Percentiles rank a stretch among this genome's conserved stretches.
Conservation (phyloP, 2,329 filamentous ascomycete genomes). For the Nannizziopsis barbatae region DNA sequence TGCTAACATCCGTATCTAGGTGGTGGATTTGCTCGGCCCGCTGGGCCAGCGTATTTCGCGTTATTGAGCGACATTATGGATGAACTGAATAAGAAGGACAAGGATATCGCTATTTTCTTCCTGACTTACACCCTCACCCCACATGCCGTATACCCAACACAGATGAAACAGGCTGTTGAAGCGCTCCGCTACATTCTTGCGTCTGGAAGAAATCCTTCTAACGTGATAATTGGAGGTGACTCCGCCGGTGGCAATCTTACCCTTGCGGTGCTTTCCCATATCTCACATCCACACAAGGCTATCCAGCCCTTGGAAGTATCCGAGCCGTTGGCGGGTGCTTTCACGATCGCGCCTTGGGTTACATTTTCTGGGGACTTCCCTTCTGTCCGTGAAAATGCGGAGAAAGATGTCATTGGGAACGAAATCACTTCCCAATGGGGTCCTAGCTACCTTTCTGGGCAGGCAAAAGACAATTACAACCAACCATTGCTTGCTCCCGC, state of each 20-base stretch:
- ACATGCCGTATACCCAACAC: slow-evolving; percentile 34
- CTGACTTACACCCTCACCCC: slow-evolving; percentile 50
- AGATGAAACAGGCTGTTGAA: slow-evolving; percentile 33
- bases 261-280: slow-evolving; percentile 30
- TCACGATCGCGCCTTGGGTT: slow-evolving; percentile 50
- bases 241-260: slow-evolving; percentile 37
- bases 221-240: slow-evolving; percentile 35
- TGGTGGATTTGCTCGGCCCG: slow-evolving; percentile 46
- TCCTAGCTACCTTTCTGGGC: slow-evolving; percentile 37
- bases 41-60: slow-evolving; percentile 37
- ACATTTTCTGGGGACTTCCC: slow-evolving; percentile 39
- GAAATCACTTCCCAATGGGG: slow-evolving; percentile 38
- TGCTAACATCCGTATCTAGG: slow-evolving; percentile 25
- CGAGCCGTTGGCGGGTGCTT: slow-evolving; percentile 38
- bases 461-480: slow-evolving; percentile 41
- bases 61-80: slow-evolving; percentile 39
- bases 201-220: slow-evolving; percentile 25
- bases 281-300: slow-evolving; percentile 45
- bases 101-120: slow-evolving; percentile 41
- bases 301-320: slow-evolving; percentile 35
- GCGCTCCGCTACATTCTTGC: slow-evolving; percentile 32
- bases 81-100: slow-evolving; percentile 32
- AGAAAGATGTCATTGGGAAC: slow-evolving; percentile 42
- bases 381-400: slow-evolving; percentile 36
- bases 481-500: slow-evolving; percentile 40